Base-by-base conservation (phyloP, 2,329 filamentous ascomycete species). In the Botrytis byssoidea region DNA sequence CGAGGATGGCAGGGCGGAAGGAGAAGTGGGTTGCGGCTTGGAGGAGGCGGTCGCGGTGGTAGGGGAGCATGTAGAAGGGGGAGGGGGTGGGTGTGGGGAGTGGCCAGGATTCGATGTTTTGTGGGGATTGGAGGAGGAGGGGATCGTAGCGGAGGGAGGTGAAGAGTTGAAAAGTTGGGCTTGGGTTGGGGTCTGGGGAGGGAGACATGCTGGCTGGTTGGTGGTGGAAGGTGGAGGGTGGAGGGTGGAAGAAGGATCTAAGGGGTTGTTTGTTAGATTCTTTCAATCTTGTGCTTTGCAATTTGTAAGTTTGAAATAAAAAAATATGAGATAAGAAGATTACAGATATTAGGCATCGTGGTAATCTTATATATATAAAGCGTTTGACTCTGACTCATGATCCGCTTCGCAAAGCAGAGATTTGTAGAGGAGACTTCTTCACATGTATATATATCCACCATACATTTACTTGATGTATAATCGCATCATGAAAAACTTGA, bases 31-130 rank as follows among this genome's bases (percentile, higher is more conserved):
- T 81, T 8, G 89, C 89, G 22, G 89, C 89, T 73, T 84, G 87
- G n/a, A 94, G 85, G 80, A 97, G 88, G 71, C 94, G 91, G 80
- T 95, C 92, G 64, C 90, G 88, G 81, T 97, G 94, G 77, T 91
- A 91, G 74, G 90, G 86, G 25, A 96, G 87, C 86, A 97, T 93
- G 82, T 97, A 97, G 77, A 93, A 90, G 0, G 91, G 88, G 14
- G 89, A 92, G 10, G 83, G 63, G 16, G 79, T 35, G 32, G 72
- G 40, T 79, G 76, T 77, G 84, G 85, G 60, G 78, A 90, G 90
- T 83, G 86, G 73, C 77, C 74, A 77, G 10, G 72, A 22, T 57
- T 74, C 55, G 32, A 74, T 76, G 66, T 79, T 79, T 78, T 74
- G 63, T 76, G 78, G 22, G 76, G 79, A 72, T 78, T 80, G 35